A percentile compares a stretch with the other conserved stretches of the same genome.
phyloP scores from a whole-genome alignment of 345 rosid species.

The Abelmoschus esculentus region DNA sequence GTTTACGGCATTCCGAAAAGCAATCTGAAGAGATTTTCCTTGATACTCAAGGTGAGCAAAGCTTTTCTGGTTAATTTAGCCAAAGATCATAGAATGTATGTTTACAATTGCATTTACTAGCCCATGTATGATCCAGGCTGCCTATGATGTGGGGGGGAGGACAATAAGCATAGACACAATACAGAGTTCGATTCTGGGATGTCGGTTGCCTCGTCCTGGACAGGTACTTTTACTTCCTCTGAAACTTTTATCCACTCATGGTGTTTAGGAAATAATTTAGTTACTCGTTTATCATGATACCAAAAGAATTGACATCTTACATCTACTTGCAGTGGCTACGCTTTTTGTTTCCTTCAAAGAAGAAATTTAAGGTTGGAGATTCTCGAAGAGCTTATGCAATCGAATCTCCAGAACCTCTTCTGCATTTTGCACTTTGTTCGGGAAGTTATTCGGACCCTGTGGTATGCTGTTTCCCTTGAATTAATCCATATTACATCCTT shows the following conservation, averaged over 20 bases:
- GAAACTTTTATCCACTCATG: neutral
- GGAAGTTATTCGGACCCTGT: slow-evolving; percentile 81
- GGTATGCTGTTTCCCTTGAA: slow-evolving; percentile 30
- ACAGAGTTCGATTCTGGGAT: slow-evolving; percentile 59
- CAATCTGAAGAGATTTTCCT: slow-evolving; percentile 52
- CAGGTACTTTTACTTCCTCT: slow-evolving; percentile 29
- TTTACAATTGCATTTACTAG: slow-evolving; percentile 6
- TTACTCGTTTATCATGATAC: neutral
- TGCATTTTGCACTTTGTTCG: slow-evolving; percentile 65
- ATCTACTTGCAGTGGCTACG: slow-evolving; percentile 51
- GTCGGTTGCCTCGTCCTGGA: slow-evolving; percentile 71
- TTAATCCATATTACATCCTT: too few relatives aligned
- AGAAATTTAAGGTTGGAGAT: slow-evolving; percentile 54
- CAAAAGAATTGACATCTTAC: slow-evolving; percentile 2
- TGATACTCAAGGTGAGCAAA: slow-evolving; percentile 55
- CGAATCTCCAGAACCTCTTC: slow-evolving; percentile 58
- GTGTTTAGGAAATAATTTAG: neutral
- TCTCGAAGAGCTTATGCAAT: slow-evolving; percentile 43
- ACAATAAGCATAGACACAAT: slow-evolving; percentile 55
- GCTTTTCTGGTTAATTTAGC: slow-evolving; percentile 2
- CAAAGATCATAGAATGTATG: neutral
- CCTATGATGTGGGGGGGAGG: slow-evolving; percentile 72
- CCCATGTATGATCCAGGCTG: slow-evolving; percentile 45
- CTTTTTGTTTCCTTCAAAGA: slow-evolving; percentile 46
- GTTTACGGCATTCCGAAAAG: slow-evolving; percentile 67